Base-by-base conservation (phyloP, 1,284 basidiomycete species). In the Ceratobasidium sp. region DNA sequence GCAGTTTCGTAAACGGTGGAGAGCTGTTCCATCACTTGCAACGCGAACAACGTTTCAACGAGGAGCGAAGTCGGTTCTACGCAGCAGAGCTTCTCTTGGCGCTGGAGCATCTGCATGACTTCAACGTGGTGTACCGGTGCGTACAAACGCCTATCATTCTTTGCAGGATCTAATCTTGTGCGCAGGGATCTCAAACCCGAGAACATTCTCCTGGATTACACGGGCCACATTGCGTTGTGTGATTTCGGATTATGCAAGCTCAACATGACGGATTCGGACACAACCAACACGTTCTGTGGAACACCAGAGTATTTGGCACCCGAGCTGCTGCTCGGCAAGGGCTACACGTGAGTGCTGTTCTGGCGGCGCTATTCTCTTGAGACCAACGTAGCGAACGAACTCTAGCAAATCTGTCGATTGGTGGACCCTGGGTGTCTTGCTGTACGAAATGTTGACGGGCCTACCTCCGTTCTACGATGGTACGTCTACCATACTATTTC, bases 11-110 rank as follows among this genome's bases (percentile, higher is more conserved):
- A 76, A 99, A 99, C 77, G 97, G 97, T 6, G 97, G 97, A 76
- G 97, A 99, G 81, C 84, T 99, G 26, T 99, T 99, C 87, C 95
- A 98, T 81, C 97, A 99, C 80, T 81, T 99, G 72, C 97, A 98
- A 81, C 86, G 95, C 58, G 97, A 98, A 80, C 95, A 97, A 74
- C 87, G 94, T 45, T 99, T 99, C 85, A 95, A 95, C 79, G 96
- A 98, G 82, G 92, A 93, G 77, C 89, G 97, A 10, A 90, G 92
- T 73, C 88, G 97, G 26, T 98, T 97, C 84, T 99, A 99, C 79
- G 96, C 95, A 39, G 97, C 97, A 0, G 97, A 99, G 81, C 85
- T 99, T 28, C 86, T 99, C 58, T 87, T 97, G 32, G 97, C 97
- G 0, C 84, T 99, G 3, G 97, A 99, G 82, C 96, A 98, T 80